Base-by-base conservation (phyloP, 805 yeast species). In the Spathaspora gorwiae region DNA sequence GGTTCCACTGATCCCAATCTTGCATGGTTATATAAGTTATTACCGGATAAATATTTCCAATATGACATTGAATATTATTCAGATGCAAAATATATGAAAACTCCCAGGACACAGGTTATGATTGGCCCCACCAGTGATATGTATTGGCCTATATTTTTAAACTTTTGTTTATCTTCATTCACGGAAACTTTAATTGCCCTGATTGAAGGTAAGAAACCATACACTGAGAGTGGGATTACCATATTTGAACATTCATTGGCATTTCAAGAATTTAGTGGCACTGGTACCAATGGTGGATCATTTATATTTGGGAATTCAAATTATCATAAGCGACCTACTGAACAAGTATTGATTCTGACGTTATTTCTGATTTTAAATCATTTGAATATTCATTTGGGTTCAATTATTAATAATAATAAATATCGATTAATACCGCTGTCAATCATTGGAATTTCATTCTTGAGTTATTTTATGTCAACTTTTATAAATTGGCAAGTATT, bases 241-340 rank as follows among this genome's bases (percentile, higher is more conserved):
- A 64, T 86, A 32, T 84, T 86, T 62, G 94, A 87, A 59, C 84
- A 81, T 54, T 83, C 92, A 4, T 60, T 84, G 12, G 87, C 88
- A 10, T 84, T 84, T 56, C 90, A 85, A 54, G 94, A 86, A 53
- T 81, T 76, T 46, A 84, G 76, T 58, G 24, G 24, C 24, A 19
- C 24, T 5, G 24, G 24, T 5, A 19, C 24, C 4, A 50, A 53
- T 8, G 69, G 72, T 19, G 65, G 62, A 2, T 54, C 54, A 0
- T 51, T 60, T 37, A 56, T 65, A 42, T 55, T 62, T 37, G 58
- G 64, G 9, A 54, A 52, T 36, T 42, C 47, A 3, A 50, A 47
- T 26, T 42, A 49, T 19, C 52, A 47, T 7, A 46, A 54, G 39
- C 64, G 72, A 40, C 88, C 81, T 30, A 75, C 81, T 1, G 75